A percentile compares a stretch with the other conserved stretches of the same genome.
phyloP scores from a whole-genome alignment of 345 rosid species.

The Brassica incana region DNA sequence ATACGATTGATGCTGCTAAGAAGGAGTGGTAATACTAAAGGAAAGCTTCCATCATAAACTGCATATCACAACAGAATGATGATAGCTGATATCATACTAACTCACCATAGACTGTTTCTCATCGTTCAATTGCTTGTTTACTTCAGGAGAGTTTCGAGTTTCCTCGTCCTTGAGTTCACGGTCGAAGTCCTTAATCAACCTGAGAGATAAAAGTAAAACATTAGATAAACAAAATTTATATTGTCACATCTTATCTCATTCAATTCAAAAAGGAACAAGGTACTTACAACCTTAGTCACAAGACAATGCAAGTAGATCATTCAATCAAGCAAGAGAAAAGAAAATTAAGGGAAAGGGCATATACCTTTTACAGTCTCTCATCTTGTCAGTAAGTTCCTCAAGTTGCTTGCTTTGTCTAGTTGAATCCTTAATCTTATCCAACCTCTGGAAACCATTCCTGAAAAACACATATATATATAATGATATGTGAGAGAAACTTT shows the following conservation, averaged over 20 bases:
- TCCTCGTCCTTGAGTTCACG: constrained; percentile 89
- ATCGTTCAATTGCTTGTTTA: constrained; percentile 83
- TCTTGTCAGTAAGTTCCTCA: constrained; percentile 92
- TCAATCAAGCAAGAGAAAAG: not conserved
- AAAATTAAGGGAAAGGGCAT: not conserved
- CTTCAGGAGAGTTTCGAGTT: constrained; percentile 73
- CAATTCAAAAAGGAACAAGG: not conserved
- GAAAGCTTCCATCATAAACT: not conserved
- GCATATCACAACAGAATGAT: not conserved
- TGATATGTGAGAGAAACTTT: too few species aligned
- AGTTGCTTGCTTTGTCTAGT: constrained; percentile 94
- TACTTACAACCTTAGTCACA: not conserved
- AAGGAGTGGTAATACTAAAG: not conserved
- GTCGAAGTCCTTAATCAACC: constrained; percentile 90
- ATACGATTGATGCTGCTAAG: not conserved
- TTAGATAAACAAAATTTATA: not conserved
- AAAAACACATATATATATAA: not conserved
- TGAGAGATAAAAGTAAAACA: constrained; percentile 41
- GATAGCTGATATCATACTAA: not conserved
- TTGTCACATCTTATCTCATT: not conserved
- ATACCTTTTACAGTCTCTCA: constrained; percentile 98
- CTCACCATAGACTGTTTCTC: constrained; percentile 98
- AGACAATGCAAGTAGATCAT: not conserved
- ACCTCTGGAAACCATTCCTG: constrained; percentile 98
- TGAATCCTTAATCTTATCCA: constrained; percentile 94